Evolutionary conservation across 176 grass and related monocot species (phyloP).

Genomic region (Themeda triandra): DNA sequence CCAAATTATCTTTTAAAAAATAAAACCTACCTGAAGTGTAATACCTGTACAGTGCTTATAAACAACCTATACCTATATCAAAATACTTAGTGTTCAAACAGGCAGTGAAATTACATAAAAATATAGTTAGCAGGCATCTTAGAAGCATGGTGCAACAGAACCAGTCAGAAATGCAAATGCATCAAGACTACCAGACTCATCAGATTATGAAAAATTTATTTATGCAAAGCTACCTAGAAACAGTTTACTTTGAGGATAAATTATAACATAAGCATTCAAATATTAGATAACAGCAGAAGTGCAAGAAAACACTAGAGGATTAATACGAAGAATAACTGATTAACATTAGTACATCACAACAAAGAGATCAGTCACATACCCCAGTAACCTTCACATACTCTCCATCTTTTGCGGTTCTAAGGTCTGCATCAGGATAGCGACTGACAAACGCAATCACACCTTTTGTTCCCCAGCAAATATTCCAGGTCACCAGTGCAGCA

Average conservation of each 20-base stretch:
- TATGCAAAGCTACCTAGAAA: background rate
- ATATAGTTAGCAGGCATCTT: constrained; percentile 4
- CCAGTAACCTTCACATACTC: constrained; percentile 91
- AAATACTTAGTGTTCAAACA: background rate
- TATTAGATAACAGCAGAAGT: constrained; percentile 2
- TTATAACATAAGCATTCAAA: constrained; percentile 14
- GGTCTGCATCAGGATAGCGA: constrained; percentile 75
- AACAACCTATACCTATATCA: background rate
- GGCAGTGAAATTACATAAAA: background rate
- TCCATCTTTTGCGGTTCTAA: constrained; percentile 75
- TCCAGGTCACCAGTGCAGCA: constrained; percentile 60
- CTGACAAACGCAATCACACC: constrained; percentile 54
- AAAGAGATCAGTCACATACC: constrained; percentile 47
- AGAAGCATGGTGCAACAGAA: background rate
- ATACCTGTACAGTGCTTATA: background rate
- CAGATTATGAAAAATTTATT: background rate
- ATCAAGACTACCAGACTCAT: background rate
- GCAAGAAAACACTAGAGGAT: background rate
- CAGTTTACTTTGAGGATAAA: constrained; percentile 5
- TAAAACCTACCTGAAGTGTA: background rate
- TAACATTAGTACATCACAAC: background rate
- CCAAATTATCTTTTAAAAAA: constrained; percentile 1
- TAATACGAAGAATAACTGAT: background rate
- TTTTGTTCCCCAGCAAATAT: constrained; percentile 58
- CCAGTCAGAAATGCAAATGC: background rate